A percentile compares a stretch with the other conserved stretches of the same genome.
Conservation (phyloP, 768 basidiomycete genomes). For the Tulasnella sp. region DNA sequence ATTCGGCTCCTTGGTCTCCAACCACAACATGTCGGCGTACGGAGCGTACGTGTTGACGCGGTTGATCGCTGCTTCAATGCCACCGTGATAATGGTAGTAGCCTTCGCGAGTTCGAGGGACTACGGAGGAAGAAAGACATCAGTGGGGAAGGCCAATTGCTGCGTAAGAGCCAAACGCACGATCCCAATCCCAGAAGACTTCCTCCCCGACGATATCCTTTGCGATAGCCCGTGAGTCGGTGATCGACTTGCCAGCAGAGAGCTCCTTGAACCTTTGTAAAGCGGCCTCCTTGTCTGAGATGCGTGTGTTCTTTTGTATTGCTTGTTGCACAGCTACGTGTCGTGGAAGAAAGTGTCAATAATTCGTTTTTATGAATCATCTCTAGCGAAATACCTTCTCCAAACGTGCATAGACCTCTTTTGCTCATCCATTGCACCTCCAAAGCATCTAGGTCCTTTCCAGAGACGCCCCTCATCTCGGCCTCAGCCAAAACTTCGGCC, state of each 20-base stretch:
- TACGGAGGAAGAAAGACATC: constrained; percentile 28
- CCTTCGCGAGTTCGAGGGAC: constrained; percentile 86
- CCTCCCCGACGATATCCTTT: constrained; percentile 58
- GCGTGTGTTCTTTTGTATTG: constrained; percentile 41
- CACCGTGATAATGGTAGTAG: constrained; percentile 80
- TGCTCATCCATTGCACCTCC: constrained; percentile 66
- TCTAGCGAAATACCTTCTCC: constrained; percentile 51
- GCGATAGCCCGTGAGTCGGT: constrained; percentile 63
- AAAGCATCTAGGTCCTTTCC: constrained; percentile 64
- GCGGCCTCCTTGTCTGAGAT: constrained; percentile 49
- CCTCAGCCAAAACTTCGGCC: constrained; percentile 61
- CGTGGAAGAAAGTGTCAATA: constrained; percentile 1
- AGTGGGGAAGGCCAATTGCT: not conserved
- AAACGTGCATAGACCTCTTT: constrained; percentile 69
- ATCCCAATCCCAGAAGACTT: constrained; percentile 86
- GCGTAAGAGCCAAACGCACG: constrained; percentile 41
- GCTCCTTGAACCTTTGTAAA: constrained; percentile 50
- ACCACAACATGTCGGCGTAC: constrained; percentile 84
- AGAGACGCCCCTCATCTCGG: constrained; percentile 52
- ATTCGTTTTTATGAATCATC: not conserved
- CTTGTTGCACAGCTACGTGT: constrained; percentile 49
- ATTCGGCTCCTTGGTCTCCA: constrained; percentile 86
- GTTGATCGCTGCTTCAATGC: constrained; percentile 74
- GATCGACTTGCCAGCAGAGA: constrained; percentile 60
- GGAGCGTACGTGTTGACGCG: constrained; percentile 74